Evolutionary conservation across 2,329 filamentous ascomycete genomes (phyloP).

Genomic region (Colletotrichum australisinense): DNA sequence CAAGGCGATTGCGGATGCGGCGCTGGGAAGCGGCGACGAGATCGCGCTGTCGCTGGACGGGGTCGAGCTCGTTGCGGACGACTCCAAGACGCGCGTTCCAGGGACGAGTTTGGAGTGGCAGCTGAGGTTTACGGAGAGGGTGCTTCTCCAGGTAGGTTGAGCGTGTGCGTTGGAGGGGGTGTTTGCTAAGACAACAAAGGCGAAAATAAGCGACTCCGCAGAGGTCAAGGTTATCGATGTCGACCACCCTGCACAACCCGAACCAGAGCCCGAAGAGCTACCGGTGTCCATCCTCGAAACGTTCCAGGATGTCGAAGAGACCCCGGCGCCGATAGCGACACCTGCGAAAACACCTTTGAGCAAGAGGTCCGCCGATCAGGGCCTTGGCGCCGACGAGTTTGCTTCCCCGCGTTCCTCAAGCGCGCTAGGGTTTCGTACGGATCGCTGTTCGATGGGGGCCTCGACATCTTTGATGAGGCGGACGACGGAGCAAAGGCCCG

Average conservation of each 20-base stretch:
- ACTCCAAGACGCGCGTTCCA: slow-evolving; percentile 57
- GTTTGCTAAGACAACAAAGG: slow-evolving; percentile 44
- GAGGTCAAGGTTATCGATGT: slow-evolving; percentile 64
- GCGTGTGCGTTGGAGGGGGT: not conserved
- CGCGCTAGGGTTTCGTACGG: slow-evolving; percentile 77
- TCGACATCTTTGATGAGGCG: slow-evolving; percentile 76
- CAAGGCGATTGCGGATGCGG: slow-evolving; percentile 72
- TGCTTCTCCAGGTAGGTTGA: slow-evolving; percentile 58
- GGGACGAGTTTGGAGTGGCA: slow-evolving; percentile 69
- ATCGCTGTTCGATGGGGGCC: slow-evolving; percentile 70
- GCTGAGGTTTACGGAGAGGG: slow-evolving; percentile 62
- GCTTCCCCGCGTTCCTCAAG: slow-evolving; percentile 86
- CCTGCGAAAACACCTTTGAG: not conserved
- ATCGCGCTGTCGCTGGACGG: slow-evolving; percentile 77
- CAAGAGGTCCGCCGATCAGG: slow-evolving; percentile 49
- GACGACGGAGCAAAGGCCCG: slow-evolving; percentile 69
- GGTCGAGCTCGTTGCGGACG: slow-evolving; percentile 71
- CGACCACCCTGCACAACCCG: slow-evolving; percentile 51
- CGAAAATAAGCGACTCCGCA: slow-evolving; percentile 58
- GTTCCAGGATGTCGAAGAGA: slow-evolving; percentile 35
- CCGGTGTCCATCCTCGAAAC: slow-evolving; percentile 34
- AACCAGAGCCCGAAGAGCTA: slow-evolving; percentile 35
- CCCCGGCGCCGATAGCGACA: slow-evolving; percentile 31
- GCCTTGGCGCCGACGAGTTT: slow-evolving; percentile 65
- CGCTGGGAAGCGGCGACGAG: slow-evolving; percentile 82